Evolutionary conservation across 208 protist species (phyloP).

Genomic region (Acanthamoeba lenticulata): DNA sequence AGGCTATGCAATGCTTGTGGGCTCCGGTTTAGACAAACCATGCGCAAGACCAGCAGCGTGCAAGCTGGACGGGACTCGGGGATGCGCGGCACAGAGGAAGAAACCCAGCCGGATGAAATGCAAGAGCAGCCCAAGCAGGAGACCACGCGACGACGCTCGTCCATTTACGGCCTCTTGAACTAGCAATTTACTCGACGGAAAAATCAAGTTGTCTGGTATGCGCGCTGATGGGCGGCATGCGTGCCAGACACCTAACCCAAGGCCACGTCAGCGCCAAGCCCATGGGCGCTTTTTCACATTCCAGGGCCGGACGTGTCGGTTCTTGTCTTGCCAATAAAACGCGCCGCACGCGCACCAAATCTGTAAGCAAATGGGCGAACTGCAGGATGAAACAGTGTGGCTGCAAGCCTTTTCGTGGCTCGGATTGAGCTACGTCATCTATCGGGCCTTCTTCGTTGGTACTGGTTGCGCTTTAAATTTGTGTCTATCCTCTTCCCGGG

Average conservation of each 20-base stretch:
- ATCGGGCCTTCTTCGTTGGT: not conserved
- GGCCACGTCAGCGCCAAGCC: no score
- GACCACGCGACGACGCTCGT: not conserved
- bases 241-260: no score
- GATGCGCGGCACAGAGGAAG: not conserved
- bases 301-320: no score
- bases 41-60: not conserved
- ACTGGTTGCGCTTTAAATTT: not conserved
- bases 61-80: no score
- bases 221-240: no score
- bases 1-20: constrained; percentile 11
- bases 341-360: no score
- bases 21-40: not conserved
- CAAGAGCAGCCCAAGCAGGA: not conserved
- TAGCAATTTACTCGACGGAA: no score
- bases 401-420: not conserved
- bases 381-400: not conserved
- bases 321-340: no score
- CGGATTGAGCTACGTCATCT: not conserved
- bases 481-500: not conserved
- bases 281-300: no score
- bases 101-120: not conserved
- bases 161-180: constrained; percentile 14
- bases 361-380: no score
- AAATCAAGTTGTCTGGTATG: no score